Conservation (phyloP, 2,329 filamentous ascomycete genomes). For the Colletotrichum tropicale region DNA sequence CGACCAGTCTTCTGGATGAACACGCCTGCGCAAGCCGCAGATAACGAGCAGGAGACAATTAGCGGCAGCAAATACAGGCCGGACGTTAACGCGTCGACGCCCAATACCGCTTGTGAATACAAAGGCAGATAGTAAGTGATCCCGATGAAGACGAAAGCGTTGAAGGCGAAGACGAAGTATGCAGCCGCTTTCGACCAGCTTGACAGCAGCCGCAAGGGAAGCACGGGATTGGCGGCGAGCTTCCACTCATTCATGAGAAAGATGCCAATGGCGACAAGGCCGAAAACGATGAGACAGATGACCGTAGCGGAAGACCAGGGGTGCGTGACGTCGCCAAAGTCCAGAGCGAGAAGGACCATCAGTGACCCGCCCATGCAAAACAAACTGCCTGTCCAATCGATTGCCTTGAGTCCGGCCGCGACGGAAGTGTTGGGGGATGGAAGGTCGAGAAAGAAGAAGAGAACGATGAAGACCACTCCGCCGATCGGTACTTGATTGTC, state of each 20-base stretch:
- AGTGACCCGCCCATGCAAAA: conserved; percentile 40
- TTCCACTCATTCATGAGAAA: conserved; percentile 40
- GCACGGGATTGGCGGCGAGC: conserved; percentile 33
- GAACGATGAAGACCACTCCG: conserved; percentile 27
- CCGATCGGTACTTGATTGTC: conserved; percentile 29
- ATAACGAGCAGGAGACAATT: conserved; percentile 26
- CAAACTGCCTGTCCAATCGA: conserved; percentile 48
- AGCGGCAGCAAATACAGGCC: conserved; percentile 37
- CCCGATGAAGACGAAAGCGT: conserved; percentile 75
- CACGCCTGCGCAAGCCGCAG: conserved; percentile 22
- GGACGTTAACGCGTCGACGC: conserved; percentile 32
- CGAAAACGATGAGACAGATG: conserved; percentile 39
- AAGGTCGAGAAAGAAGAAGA: conserved; percentile 58
- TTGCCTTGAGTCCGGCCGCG: conserved; percentile 64
- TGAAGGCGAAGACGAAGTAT: conserved; percentile 68
- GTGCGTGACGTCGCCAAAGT: conserved; percentile 61
- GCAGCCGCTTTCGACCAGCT: conserved; percentile 61
- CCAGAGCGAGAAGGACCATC: conserved; percentile 34
- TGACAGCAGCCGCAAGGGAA: conserved; percentile 48
- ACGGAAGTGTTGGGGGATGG: conserved; percentile 71
- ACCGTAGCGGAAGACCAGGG: conserved; percentile 70
- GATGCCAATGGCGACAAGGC: conserved; percentile 35
- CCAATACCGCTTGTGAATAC: conserved; percentile 49
- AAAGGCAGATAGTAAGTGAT: conserved; percentile 50
- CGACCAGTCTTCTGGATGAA: conserved; percentile 67